Percentiles rank a stretch among this genome's conserved stretches.
These are phyloP conservation scores for Agrostemma githago DNA, from an alignment of 148 eudicot genomes.

Conservation along the genomic window DNA sequence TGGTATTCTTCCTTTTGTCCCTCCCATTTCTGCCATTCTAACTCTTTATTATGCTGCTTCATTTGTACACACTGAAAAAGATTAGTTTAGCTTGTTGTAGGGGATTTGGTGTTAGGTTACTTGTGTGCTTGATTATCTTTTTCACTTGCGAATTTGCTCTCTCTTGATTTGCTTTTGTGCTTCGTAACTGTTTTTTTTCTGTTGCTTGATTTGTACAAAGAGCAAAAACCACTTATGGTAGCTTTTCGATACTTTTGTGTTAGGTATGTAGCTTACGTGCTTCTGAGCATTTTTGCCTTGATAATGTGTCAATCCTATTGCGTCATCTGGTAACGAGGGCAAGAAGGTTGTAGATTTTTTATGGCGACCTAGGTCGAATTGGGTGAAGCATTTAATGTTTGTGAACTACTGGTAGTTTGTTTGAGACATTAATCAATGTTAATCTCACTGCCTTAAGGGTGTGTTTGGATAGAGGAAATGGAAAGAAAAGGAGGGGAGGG, in stretches of 20 bases:
- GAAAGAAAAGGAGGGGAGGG: too few species aligned
- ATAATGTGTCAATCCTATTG: not conserved
- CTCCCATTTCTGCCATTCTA: not conserved
- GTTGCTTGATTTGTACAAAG: too few species aligned
- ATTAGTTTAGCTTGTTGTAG: not conserved
- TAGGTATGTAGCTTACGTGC: not conserved
- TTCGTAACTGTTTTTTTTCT: too few species aligned
- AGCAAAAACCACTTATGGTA: not conserved
- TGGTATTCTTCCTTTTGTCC: constrained; percentile 33
- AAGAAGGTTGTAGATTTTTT: not conserved
- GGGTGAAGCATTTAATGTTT: not conserved
- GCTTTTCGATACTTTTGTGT: not conserved
- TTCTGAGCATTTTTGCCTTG: not conserved
- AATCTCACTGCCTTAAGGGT: too few species aligned
- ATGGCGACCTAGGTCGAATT: too few species aligned
- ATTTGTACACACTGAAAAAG: too few species aligned
- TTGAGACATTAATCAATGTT: too few species aligned
- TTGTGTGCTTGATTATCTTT: too few species aligned
- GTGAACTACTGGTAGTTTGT: not conserved
- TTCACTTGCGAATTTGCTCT: too few species aligned
- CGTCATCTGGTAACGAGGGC: not conserved
- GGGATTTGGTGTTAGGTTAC: not conserved
- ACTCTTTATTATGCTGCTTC: too few species aligned
- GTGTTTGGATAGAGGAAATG: too few species aligned
- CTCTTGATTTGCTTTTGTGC: too few species aligned